phyloP scores from a whole-genome alignment of 2,329 filamentous ascomycete genomes.

The Sarocladium oryzae region DNA sequence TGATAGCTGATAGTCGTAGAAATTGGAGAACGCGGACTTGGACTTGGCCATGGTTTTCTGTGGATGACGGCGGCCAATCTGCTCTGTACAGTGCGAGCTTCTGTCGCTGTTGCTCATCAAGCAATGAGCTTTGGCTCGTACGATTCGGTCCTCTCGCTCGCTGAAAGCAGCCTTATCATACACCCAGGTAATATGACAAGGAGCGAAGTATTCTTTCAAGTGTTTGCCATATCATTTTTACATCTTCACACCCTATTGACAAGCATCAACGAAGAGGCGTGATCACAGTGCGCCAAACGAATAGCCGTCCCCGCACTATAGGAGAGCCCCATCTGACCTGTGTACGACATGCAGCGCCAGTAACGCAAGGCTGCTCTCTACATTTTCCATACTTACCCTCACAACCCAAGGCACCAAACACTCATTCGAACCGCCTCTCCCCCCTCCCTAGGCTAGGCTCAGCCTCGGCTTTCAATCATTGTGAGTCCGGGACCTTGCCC shows the following conservation, averaged over 20 bases:
- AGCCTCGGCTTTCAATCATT: not conserved
- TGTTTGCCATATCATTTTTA: too few relatives aligned
- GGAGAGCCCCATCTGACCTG: not conserved
- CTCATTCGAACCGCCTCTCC: not conserved
- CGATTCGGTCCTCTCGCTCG: too few relatives aligned
- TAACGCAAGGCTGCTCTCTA: not conserved
- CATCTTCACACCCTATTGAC: too few relatives aligned
- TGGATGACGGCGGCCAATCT: not conserved
- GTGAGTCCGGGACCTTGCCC: not conserved
- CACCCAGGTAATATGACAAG: too few relatives aligned
- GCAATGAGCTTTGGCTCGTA: too few relatives aligned
- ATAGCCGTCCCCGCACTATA: not conserved
- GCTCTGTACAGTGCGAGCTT: not conserved
- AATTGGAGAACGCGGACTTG: not conserved
- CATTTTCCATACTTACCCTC: not conserved
- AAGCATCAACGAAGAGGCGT: too few relatives aligned
- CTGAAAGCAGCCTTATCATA: too few relatives aligned
- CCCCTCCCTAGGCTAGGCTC: not conserved
- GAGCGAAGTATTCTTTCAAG: too few relatives aligned
- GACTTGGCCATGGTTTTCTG: not conserved
- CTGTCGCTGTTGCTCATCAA: not conserved
- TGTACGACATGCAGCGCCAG: not conserved
- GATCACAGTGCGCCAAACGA: not conserved
- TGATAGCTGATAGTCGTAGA: not conserved
- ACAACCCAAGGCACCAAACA: not conserved